Evolutionary conservation across 2,329 filamentous ascomycete genomes (phyloP).

Genomic region (Fonsecaea nubica): DNA sequence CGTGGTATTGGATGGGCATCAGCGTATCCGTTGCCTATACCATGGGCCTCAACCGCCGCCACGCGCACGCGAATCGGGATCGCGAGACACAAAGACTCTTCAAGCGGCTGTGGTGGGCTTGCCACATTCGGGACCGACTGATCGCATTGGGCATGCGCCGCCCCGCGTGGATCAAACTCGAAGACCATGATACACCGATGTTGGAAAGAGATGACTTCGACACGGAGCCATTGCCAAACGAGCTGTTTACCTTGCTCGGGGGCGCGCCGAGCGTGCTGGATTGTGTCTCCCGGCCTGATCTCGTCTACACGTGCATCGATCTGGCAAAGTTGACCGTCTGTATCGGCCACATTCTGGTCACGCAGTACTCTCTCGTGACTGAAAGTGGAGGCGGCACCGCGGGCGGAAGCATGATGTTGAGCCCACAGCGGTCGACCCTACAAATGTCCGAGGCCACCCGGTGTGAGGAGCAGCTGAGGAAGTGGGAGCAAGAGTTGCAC

Average conservation of each 20-base stretch:
- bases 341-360: conserved; percentile 8
- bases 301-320: conserved; percentile 66
- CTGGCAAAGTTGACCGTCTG: conserved; percentile 8
- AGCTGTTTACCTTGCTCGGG: conserved; percentile 1
- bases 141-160: conserved; percentile 91
- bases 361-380: conserved; percentile 9
- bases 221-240: background rate
- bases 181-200: conserved; percentile 47
- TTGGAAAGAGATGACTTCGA: conserved; percentile 10
- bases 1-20: conserved; percentile 98
- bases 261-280: background rate
- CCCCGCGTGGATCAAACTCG: conserved; percentile 87
- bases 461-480: background rate
- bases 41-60: conserved; percentile 86
- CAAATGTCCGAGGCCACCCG: background rate
- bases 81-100: conserved; percentile 75
- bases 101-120: conserved; percentile 98
- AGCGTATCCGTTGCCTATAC: conserved; percentile 90
- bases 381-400: background rate
- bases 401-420: conserved; percentile 2
- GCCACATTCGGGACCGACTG: conserved; percentile 89
- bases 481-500: conserved; percentile 5
- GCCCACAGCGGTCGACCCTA: background rate
- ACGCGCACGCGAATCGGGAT: conserved; percentile 57
- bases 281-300: background rate